A percentile compares a stretch with the other conserved stretches of the same genome.
Conservation (phyloP, 805 yeast species). For the Kregervanrija pseudodelftensis region DNA sequence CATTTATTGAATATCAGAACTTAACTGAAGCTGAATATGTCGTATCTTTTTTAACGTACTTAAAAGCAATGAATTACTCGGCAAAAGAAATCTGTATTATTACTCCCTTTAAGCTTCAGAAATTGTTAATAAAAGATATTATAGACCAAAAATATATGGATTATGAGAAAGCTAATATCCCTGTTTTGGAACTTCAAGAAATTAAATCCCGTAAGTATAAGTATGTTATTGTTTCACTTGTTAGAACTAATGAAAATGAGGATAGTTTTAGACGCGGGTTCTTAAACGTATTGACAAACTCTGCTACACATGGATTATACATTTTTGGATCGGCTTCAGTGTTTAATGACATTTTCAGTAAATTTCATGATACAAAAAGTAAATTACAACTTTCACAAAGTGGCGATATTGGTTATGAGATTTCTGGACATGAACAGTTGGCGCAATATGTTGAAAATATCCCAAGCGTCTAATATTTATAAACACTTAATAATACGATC, state of each 20-base stretch:
- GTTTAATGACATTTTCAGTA: neutral
- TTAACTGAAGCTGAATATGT: conserved; percentile 43
- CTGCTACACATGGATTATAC: conserved; percentile 10
- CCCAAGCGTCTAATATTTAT: no score
- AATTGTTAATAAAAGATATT: conserved; percentile 35
- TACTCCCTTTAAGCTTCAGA: conserved; percentile 35
- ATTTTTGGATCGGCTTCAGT: conserved; percentile 9
- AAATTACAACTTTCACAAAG: conserved; percentile 7
- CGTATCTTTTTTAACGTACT: conserved; percentile 37
- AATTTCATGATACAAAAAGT: neutral
- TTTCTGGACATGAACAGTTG: no score
- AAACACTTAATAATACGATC: no score
- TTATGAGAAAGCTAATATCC: conserved; percentile 6
- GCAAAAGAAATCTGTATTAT: conserved; percentile 32
- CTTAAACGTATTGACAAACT: conserved; percentile 8
- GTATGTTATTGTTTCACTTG: conserved; percentile 30
- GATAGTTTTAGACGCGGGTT: conserved; percentile 11
- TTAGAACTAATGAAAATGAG: conserved; percentile 24
- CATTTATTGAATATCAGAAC: conserved; percentile 28
- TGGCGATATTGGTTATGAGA: no score
- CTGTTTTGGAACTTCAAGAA: conserved; percentile 20
- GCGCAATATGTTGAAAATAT: no score
- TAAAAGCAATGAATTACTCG: conserved; percentile 39
- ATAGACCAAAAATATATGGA: conserved; percentile 23
- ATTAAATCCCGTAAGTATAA: conserved; percentile 24